Evolutionary conservation across 1,284 basidiomycete species (phyloP).

Genomic region (Apiotrichum domesticum): DNA sequence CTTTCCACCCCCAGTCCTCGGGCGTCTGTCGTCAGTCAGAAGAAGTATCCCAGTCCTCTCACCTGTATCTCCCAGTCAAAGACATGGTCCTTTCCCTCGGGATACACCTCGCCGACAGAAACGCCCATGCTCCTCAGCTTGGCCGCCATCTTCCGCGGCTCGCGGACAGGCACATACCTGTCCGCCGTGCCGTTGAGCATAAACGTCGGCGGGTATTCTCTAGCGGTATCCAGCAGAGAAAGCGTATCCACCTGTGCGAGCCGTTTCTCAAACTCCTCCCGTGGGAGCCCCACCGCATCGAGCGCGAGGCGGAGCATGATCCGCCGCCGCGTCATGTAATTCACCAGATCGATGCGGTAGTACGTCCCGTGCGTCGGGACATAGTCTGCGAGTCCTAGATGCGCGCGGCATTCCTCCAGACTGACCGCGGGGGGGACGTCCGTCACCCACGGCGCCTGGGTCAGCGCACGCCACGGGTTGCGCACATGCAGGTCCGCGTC

Average conservation of each 20-base stretch:
- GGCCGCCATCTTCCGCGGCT: conserved; percentile 16
- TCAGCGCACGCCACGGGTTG: background rate
- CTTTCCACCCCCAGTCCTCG: conserved; percentile 19
- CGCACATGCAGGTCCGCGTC: background rate
- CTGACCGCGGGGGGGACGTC: conserved; percentile 11
- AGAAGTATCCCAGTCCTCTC: background rate
- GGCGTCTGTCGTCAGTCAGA: conserved; percentile 14
- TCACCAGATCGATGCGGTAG: conserved; percentile 6
- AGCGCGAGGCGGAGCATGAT: conserved; percentile 13
- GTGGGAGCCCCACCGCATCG: conserved; percentile 3
- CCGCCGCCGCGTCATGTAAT: conserved; percentile 3
- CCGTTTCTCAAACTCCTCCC: conserved; percentile 7
- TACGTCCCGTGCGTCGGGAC: background rate
- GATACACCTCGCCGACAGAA: conserved; percentile 13
- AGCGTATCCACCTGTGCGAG: background rate
- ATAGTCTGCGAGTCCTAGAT: conserved; percentile 9
- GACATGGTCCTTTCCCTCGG: conserved; percentile 18
- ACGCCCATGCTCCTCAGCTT: conserved; percentile 16
- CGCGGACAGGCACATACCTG: conserved; percentile 16
- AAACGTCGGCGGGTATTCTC: conserved; percentile 21
- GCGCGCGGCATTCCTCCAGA: conserved; percentile 2
- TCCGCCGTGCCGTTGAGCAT: conserved; percentile 28
- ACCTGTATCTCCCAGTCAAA: conserved; percentile 20
- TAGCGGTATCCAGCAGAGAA: background rate
- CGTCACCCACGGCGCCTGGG: conserved; percentile 5